A percentile compares a stretch with the other conserved stretches of the same genome.
These are phyloP conservation scores for Stereum hirsutum DNA, from an alignment of 1,284 basidiomycete species.

Conservation along the genomic window DNA sequence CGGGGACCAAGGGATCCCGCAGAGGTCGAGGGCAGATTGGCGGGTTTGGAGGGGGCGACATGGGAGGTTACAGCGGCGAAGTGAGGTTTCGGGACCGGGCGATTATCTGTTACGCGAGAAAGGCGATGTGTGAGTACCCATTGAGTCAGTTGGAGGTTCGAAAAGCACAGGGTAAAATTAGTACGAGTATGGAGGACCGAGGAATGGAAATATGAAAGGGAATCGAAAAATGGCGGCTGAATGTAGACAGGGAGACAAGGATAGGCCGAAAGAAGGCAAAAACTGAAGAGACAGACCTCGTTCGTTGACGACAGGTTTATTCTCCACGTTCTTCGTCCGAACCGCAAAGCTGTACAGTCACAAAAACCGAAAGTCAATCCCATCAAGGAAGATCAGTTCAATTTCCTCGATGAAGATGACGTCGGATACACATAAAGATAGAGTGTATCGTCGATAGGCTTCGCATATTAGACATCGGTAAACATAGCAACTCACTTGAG, in stretches of 20 bases:
- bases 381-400: not conserved
- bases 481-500: conserved; percentile 43
- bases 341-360: conserved; percentile 65
- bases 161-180: too few relatives aligned
- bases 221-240: too few relatives aligned
- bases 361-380: too few relatives aligned
- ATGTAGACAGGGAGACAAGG: too few relatives aligned
- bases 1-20: conserved; percentile 14
- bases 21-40: conserved; percentile 12
- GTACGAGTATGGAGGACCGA: too few relatives aligned
- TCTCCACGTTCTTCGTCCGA: conserved; percentile 74
- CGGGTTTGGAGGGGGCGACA: too few relatives aligned
- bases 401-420: too few relatives aligned
- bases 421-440: conserved; percentile 4
- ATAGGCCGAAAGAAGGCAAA: not conserved
- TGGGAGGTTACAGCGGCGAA: too few relatives aligned
- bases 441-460: not conserved
- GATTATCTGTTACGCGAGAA: conserved; percentile 35
- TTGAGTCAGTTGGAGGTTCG: too few relatives aligned
- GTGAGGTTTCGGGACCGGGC: conserved; percentile 43
- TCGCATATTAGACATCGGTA: not conserved
- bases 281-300: conserved; percentile 34
- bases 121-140: conserved; percentile 3
- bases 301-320: conserved; percentile 66
- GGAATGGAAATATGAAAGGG: too few relatives aligned